phyloP scores from a whole-genome alignment of 2,329 filamentous ascomycete species.

The Periconia macrospinosa region DNA sequence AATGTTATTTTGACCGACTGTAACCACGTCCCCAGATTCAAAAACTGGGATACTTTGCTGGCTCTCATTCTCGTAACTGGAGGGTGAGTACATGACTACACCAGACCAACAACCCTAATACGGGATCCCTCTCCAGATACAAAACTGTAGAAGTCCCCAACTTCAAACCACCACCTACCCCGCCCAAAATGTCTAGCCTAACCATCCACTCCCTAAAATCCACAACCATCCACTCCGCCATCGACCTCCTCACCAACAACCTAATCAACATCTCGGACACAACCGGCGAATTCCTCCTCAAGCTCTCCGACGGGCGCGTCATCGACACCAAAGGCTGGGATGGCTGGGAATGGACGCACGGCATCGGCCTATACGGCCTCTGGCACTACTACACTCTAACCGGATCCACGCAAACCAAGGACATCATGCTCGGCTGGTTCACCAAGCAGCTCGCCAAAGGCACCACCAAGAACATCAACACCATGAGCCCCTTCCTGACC shows the following conservation, averaged over 20 bases:
- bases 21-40: neutral
- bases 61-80: neutral
- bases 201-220: conserved; percentile 45
- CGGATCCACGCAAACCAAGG: conserved; percentile 60
- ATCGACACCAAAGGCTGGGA: conserved; percentile 87
- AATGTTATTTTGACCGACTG: neutral
- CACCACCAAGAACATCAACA: conserved; percentile 85
- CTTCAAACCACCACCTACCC: neutral
- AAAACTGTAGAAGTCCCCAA: neutral
- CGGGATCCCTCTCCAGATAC: too few relatives aligned
- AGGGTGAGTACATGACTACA: neutral
- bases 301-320: conserved; percentile 69
- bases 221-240: conserved; percentile 54
- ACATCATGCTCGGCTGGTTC: conserved; percentile 76
- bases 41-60: neutral
- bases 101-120: neutral
- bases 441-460: conserved; percentile 67
- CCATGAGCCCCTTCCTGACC: conserved; percentile 77
- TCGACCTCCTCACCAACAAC: conserved; percentile 70
- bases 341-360: conserved; percentile 83
- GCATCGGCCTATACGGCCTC: conserved; percentile 77
- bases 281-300: conserved; percentile 73
- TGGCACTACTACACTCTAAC: conserved; percentile 81
- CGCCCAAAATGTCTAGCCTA: conserved; percentile 43
- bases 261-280: conserved; percentile 77